These are phyloP conservation scores for Populus ilicifolia DNA, from an alignment of 345 rosid species.

Conservation along the genomic window DNA sequence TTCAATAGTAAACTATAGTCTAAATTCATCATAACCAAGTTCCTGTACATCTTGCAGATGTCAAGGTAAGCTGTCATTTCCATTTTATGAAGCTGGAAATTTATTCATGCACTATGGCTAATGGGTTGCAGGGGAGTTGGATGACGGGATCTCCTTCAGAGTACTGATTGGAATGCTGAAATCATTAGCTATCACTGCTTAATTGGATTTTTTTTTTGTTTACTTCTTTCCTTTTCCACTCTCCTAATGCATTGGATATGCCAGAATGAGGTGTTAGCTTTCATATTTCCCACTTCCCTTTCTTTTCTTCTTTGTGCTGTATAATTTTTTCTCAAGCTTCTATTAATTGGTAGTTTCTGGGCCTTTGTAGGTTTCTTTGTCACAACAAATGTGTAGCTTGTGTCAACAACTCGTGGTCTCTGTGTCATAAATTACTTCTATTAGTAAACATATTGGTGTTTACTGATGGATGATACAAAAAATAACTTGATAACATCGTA, in stretches of 20 bases:
- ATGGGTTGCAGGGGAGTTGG: neutral
- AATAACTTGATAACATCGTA: neutral
- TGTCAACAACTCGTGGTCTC: neutral
- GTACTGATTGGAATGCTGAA: neutral
- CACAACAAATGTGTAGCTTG: neutral
- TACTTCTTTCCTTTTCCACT: neutral
- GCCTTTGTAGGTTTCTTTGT: neutral
- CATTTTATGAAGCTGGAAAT: constrained; percentile 22
- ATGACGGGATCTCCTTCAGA: neutral
- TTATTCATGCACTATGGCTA: constrained; percentile 16
- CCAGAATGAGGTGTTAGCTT: neutral
- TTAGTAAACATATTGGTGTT: neutral
- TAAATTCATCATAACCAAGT: constrained; percentile 10
- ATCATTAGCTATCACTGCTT: neutral
- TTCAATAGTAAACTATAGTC: neutral
- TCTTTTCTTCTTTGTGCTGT: too few species aligned
- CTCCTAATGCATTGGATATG: neutral
- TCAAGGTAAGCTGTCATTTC: constrained; percentile 69
- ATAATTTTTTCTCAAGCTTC: neutral
- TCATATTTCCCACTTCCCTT: neutral
- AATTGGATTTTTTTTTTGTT: neutral
- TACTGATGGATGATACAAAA: neutral
- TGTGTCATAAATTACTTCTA: neutral
- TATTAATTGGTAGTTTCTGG: neutral
- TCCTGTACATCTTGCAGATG: constrained; percentile 59